A percentile compares a stretch with the other conserved stretches of the same genome.
Conservation (phyloP, 2,329 filamentous ascomycete species). For the Blumeria hordei region DNA sequence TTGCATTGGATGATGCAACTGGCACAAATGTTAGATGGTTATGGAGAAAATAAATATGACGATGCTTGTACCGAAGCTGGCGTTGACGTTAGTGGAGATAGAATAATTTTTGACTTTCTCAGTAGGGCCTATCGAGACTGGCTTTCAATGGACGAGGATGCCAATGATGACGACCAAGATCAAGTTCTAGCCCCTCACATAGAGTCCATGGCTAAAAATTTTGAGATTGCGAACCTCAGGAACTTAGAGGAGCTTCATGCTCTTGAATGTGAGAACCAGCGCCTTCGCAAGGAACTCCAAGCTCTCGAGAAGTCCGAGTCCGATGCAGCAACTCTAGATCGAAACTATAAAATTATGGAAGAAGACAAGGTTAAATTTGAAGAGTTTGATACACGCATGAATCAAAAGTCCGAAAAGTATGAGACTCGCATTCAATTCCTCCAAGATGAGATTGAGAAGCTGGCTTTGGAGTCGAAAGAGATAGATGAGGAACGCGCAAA, state of each 20-base stretch:
- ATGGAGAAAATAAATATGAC: constrained; percentile 55
- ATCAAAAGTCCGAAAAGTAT: constrained; percentile 73
- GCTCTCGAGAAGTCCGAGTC: constrained; percentile 72
- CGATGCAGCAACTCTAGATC: constrained; percentile 61
- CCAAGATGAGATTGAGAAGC: constrained; percentile 67
- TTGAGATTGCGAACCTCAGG: constrained; percentile 62
- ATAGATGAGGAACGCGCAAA: constrained; percentile 60
- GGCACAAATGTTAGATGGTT: constrained; percentile 78
- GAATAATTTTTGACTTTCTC: constrained; percentile 84
- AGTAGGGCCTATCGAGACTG: constrained; percentile 80
- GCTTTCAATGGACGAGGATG: constrained; percentile 78
- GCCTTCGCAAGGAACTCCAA: constrained; percentile 64
- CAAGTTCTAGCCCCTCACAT: constrained; percentile 62
- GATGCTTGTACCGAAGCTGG: constrained; percentile 74
- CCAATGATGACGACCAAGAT: constrained; percentile 63
- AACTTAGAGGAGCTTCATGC: constrained; percentile 65
- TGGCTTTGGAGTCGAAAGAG: constrained; percentile 47
- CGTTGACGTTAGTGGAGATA: constrained; percentile 67
- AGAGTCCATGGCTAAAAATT: constrained; percentile 66
- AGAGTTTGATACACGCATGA: constrained; percentile 69
- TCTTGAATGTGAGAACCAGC: constrained; percentile 66
- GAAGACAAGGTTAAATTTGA: constrained; percentile 91
- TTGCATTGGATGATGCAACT: constrained; percentile 99
- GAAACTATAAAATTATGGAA: constrained; percentile 79
- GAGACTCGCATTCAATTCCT: constrained; percentile 56